Percentiles rank a stretch among this genome's conserved stretches.
Evolutionary conservation across 192 early-diverging fungal genomes (phyloP).

Genomic region (Allomyces macrogynus): DNA sequence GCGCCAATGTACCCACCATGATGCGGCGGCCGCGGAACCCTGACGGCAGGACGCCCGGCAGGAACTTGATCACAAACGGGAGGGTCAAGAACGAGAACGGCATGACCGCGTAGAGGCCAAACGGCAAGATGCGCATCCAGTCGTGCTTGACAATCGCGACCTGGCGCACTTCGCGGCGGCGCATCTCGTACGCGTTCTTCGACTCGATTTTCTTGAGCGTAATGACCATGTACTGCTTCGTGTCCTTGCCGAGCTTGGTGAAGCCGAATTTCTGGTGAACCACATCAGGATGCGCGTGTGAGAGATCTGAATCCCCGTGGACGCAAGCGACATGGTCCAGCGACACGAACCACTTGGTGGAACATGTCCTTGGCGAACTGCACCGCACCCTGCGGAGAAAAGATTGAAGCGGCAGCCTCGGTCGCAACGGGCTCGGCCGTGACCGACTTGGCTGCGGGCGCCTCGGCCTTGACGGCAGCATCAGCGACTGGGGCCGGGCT

Average conservation of each 20-base stretch:
- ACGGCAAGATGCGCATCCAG: background rate
- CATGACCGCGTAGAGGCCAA: background rate
- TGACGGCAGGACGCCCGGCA: background rate
- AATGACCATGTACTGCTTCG: background rate
- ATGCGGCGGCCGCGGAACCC: background rate
- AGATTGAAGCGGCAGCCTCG: too few relatives aligned
- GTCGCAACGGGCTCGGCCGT: too few relatives aligned
- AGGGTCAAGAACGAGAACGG: background rate
- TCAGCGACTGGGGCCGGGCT: too few relatives aligned
- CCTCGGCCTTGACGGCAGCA: too few relatives aligned
- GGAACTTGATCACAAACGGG: background rate
- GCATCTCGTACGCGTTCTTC: background rate
- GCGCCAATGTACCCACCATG: background rate
- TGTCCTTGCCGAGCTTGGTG: background rate
- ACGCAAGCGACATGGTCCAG: too few relatives aligned
- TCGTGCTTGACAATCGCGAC: background rate
- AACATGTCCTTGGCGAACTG: too few relatives aligned
- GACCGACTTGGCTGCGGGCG: too few relatives aligned
- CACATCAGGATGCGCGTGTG: background rate
- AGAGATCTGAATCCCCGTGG: too few relatives aligned
- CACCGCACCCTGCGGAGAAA: too few relatives aligned
- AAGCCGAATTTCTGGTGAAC: background rate
- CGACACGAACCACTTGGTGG: too few relatives aligned
- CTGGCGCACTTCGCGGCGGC: background rate
- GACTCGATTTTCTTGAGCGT: too few relatives aligned